A percentile compares a stretch with the other conserved stretches of the same genome.
These are phyloP conservation scores for Parmelia sp. DNA, from an alignment of 495 filamentous ascomycete genomes.

Conservation along the genomic window DNA sequence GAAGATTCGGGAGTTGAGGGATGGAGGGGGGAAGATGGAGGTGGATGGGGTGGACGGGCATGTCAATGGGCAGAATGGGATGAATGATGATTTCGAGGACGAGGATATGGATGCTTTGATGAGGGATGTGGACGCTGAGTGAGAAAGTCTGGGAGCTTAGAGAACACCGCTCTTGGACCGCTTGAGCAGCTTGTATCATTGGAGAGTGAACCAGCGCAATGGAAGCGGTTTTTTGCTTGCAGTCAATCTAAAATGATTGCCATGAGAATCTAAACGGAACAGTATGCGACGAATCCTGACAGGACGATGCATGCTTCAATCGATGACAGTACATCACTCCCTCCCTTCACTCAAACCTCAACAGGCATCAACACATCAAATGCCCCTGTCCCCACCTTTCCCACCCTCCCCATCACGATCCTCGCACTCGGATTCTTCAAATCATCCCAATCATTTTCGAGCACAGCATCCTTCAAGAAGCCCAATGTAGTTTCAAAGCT, in stretches of 20 bases:
- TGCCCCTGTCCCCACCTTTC: conserved; percentile 78
- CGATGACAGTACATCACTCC: neutral
- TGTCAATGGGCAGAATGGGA: conserved; percentile 8
- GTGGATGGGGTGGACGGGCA: conserved; percentile 27
- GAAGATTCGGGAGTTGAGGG: conserved; percentile 38
- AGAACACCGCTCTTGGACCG: neutral
- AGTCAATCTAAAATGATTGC: neutral
- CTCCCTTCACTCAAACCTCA: conserved; percentile 8
- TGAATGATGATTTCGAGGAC: conserved; percentile 39
- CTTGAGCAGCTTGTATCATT: neutral
- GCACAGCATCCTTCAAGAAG: conserved; percentile 84
- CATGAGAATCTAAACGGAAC: neutral
- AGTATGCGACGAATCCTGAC: neutral
- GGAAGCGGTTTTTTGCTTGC: neutral
- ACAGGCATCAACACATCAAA: conserved; percentile 81
- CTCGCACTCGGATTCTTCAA: conserved; percentile 77
- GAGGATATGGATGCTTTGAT: conserved; percentile 59
- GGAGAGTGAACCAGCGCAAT: neutral
- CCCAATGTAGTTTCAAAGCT: conserved; percentile 95
- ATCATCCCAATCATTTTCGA: conserved; percentile 85
- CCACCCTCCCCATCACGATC: conserved; percentile 78
- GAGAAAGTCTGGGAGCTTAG: neutral
- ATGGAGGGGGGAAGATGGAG: conserved; percentile 44
- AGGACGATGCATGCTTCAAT: neutral
- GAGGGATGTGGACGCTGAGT: conserved; percentile 49